Percentiles rank a stretch among this genome's conserved stretches.
phyloP scores from a whole-genome alignment of 2,329 filamentous ascomycete species.

The Epichloe hybrida region DNA sequence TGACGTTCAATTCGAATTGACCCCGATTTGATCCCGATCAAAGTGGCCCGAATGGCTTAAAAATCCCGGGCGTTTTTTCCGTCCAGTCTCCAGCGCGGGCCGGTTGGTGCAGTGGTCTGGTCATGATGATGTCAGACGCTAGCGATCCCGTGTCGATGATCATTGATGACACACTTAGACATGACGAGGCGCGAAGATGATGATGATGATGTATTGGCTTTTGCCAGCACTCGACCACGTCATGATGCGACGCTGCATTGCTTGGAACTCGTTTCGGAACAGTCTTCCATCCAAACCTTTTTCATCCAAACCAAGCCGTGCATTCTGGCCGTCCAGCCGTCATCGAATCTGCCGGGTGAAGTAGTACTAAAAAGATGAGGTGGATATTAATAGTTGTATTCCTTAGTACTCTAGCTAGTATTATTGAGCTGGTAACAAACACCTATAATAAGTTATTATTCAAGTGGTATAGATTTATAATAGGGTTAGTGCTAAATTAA shows the following conservation, averaged over 20 bases:
- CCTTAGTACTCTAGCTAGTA: no score
- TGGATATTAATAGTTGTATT: no score
- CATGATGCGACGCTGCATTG: background rate
- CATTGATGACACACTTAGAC: background rate
- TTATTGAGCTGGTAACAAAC: no score
- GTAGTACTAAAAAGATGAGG: no score
- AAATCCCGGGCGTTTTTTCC: background rate
- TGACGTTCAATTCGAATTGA: background rate
- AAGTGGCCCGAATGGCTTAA: background rate
- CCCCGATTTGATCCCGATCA: background rate
- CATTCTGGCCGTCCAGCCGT: no score
- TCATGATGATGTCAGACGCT: conserved; percentile 3
- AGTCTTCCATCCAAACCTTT: no score
- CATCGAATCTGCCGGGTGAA: no score
- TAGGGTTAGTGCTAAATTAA: no score
- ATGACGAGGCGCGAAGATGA: background rate
- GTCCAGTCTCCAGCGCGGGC: background rate
- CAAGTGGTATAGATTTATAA: no score
- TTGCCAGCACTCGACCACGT: background rate
- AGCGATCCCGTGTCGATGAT: background rate
- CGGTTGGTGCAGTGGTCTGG: background rate
- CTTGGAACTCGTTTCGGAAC: no score
- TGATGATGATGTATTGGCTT: background rate
- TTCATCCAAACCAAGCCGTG: no score
- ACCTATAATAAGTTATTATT: no score